Evolutionary conservation across 1,284 basidiomycete genomes (phyloP), one percentile per base, ranked within the genome.

Genomic region (Ceratobasidium papillatum): DNA sequence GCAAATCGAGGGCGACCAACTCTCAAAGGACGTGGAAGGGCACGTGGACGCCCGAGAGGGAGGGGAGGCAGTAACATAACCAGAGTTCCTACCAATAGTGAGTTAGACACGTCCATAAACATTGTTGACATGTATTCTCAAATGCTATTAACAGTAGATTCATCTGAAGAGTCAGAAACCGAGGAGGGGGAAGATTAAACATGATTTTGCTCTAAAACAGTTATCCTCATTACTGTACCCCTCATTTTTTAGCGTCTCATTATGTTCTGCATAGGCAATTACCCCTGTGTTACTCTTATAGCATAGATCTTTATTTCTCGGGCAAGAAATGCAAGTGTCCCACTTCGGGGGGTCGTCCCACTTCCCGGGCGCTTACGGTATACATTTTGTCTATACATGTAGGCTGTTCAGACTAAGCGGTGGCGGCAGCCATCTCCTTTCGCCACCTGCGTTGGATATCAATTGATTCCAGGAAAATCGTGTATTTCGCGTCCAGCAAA

Each of bases 401-500:
- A 19, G 14, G 5, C 34, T 12, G 32, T 59, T 59, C 32, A 34
- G 1, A 11, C 56, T 59, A 59, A 3, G 56, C 61, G 14, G 41
- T 27, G n/a, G 68, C 68, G 17, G 54, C 54, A 14, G 52, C 89
- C 82, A 94, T 91, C 79, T 91, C 85, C 77, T 84, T 83, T 76
- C 90, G 87, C 94, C 94, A 96, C 74, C 89, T 86, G 79, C 89
- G 89, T 86, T 99, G 97, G 61, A 95, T 89, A 25, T 93, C 91
- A 71, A 98, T 95, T 36, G 85, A 87, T 82, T 99, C 96, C 71
- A 88, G 84, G 85, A 98, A 99, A 80, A 98, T 96, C 82, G 89
- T 90, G 83, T 98, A 99, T 85, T 99, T 99, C 17, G 92, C 94
- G 74, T 95, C 90, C 68, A 98, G 84, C 77, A 97, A 82, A 81